Base-by-base conservation (phyloP, 1,139 yeast genomes). In the Groenewaldozyma sp. region DNA sequence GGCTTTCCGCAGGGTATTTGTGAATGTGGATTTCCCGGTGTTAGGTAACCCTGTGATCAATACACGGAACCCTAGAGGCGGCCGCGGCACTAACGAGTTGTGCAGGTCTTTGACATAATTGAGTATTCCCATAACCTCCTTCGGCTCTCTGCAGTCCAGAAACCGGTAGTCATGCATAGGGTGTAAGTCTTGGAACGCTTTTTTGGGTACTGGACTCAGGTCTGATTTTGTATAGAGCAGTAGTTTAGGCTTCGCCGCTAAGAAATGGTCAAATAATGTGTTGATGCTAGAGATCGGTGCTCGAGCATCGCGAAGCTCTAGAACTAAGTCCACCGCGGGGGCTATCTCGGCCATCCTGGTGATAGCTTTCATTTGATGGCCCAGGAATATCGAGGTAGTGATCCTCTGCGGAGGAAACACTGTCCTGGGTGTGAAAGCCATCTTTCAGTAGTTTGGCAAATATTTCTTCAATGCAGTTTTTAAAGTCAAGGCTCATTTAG, bases 11-110 rank as follows among this genome's bases (percentile, higher is more conserved):
- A 91, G 63, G 0, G 81, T 70, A 55, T 91, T 91, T 10, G 88
- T 80, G 42, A 91, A 62, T 0, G 94, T 82, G n/a, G 95, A 83
- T 59, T 91, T 91, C 1, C 98, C 98, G n/a, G 87, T 95, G 58
- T 91, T 91, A 1, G 98, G 98, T 94, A 91, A 83, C 0, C 98
- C 98, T 9, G 82, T 78, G 36, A 91, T 76, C 67, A 88, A 68
- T 39, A 82, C 59, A 28, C 88, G 63, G 37, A 82, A 64, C 0
- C 98, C 97, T 41, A 87, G 62, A 0, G 96, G 96, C 0, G 94
- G 91, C 1, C 80, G 77, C 0, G 88, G 65, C 19, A 39, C 35
- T 45, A 53, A 48, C 3, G 42, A 38, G 4, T 31, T 43, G 36
- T 55, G 52, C 24, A 47, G 36, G 5, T 44, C 48, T 33, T 67